Percentiles rank a stretch among this genome's conserved stretches.
These are phyloP conservation scores for Albophoma yamanashiensis DNA, from an alignment of 2,329 filamentous ascomycete species.

Conservation along the genomic window DNA sequence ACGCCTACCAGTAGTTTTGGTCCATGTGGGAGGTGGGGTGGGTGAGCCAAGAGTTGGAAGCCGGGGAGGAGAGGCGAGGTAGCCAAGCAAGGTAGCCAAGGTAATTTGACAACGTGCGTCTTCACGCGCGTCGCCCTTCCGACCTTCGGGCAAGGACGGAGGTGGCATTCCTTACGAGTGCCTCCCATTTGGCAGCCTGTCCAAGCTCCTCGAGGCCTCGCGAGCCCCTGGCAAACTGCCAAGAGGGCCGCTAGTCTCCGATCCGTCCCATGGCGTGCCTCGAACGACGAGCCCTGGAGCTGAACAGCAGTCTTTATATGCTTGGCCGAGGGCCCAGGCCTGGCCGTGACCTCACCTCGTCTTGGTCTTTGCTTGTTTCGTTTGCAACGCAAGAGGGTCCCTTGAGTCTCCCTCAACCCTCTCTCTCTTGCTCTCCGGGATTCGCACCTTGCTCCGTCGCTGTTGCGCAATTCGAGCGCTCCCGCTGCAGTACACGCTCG, in stretches of 20 bases:
- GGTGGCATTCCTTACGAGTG: background rate
- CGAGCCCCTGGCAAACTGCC: background rate
- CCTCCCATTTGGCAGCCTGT: background rate
- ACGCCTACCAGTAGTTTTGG: no score
- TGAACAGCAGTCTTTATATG: background rate
- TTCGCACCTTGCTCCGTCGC: background rate
- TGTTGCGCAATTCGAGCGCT: background rate
- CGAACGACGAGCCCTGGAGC: background rate
- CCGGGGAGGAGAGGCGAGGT: no score
- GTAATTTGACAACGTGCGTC: no score
- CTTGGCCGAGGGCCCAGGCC: background rate
- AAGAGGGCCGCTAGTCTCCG: background rate
- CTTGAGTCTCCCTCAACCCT: background rate
- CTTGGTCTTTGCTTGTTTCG: background rate
- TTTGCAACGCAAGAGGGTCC: background rate
- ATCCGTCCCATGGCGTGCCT: background rate
- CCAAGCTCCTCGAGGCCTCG: background rate
- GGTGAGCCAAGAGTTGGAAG: no score
- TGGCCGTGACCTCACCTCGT: background rate
- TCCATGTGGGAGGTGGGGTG: no score
- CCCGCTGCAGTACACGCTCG: background rate
- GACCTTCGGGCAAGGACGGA: conserved; percentile 1
- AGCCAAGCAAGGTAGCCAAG: no score
- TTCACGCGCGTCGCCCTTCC: background rate
- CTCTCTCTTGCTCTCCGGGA: background rate